Base-by-base conservation (phyloP, 2,329 filamentous ascomycete genomes). In the Tolypocladium album region DNA sequence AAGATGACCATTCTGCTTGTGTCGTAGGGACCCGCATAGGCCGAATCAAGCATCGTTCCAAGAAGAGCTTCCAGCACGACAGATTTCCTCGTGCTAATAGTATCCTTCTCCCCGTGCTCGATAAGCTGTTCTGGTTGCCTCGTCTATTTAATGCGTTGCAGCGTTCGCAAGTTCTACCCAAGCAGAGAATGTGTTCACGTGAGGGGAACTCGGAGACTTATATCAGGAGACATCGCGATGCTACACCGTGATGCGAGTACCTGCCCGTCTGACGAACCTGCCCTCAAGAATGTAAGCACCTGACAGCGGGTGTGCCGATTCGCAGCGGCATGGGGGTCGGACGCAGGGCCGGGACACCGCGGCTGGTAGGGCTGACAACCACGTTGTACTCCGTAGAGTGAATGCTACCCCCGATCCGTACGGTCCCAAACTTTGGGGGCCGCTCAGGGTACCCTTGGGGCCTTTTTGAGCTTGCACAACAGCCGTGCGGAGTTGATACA, bases 291-390 rank as follows among this genome's bases (percentile, higher is more conserved):
- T 12, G 27, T n/a, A n/a, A 53, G 50, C 50, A 34, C 50, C 31
- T 53, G 20, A 36, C 50, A 13, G 31, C 31, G 50, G 50, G 27
- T 22, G 20, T 36, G 50, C 11, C 31, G 31, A n/a, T 53, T 53
- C 27, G 50, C 50, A 5, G 20, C 20, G 11, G 50, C 50, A 53
- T n/a, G 17, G 50, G 31, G 12, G 31, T 45, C 38, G 58, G 57
- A 45, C 36, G 34, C 38, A 57, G 45, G 40, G 22, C 43, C 52
- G 56, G 13, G 43, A 12, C 36, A 61, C 36, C 55, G 55, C 60
- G 60, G 60, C 60, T 61, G 57, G 57, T 55, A 59, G 52, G 58
- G 58, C 58, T 58, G 58, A 58, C 27, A 34, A 17, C 40, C 58
- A 56, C 39, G 58, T 45, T 59, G 39, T n/a, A n/a, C n/a, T n/a